These are phyloP conservation scores for Neurospora africana DNA, from an alignment of 495 filamentous ascomycete species.

Conservation along the genomic window DNA sequence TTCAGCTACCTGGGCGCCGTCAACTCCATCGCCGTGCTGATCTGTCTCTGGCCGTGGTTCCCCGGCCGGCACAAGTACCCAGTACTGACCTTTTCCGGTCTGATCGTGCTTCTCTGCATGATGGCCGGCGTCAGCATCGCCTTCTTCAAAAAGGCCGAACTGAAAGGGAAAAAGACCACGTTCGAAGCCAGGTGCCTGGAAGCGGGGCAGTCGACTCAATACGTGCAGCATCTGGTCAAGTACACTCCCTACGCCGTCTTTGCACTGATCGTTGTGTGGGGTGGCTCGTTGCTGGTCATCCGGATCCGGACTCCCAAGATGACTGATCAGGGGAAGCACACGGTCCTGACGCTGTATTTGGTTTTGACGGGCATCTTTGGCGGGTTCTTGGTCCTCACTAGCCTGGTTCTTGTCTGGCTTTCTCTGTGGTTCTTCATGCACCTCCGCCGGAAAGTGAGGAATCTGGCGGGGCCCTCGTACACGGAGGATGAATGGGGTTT, in stretches of 20 bases:
- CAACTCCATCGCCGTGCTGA: conserved; percentile 67
- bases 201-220: not conserved
- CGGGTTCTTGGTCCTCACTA: not conserved
- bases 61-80: not conserved
- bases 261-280: not conserved
- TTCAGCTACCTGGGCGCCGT: conserved; percentile 74
- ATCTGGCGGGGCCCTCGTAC: not conserved
- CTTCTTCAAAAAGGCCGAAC: not conserved
- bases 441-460: not conserved
- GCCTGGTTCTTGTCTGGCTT: not conserved
- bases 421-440: not conserved
- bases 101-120: not conserved
- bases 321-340: not conserved
- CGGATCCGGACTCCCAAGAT: not conserved
- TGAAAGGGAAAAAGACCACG: not conserved
- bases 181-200: not conserved
- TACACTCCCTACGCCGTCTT: not conserved
- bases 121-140: not conserved
- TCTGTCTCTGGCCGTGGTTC: not conserved
- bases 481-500: not conserved
- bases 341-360: not conserved
- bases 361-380: not conserved
- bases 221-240: not conserved
- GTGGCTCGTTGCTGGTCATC: not conserved
- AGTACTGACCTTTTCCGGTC: not conserved